These are phyloP conservation scores for Tolypocladium guangdongense DNA, from an alignment of 2,329 filamentous ascomycete genomes.

Conservation along the genomic window DNA sequence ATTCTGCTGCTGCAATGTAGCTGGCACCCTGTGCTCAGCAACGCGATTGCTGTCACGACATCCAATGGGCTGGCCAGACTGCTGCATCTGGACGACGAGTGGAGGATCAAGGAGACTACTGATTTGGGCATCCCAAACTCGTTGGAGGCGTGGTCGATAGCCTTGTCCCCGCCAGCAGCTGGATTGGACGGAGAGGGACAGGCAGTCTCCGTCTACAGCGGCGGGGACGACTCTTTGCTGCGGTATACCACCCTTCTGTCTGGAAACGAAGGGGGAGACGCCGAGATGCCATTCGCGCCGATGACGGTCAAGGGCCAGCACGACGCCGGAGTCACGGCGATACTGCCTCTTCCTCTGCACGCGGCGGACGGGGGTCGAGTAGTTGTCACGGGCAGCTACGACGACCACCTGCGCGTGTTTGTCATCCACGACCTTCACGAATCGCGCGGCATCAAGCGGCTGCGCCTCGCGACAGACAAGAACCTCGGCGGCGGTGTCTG, in stretches of 20 bases:
- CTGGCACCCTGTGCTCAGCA: conserved; percentile 51
- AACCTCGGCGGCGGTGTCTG: conserved; percentile 77
- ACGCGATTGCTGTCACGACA: conserved; percentile 58
- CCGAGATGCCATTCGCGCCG: conserved; percentile 12
- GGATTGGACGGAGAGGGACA: conserved; percentile 11
- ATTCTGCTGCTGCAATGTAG: conserved; percentile 61
- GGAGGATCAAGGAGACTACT: conserved; percentile 21
- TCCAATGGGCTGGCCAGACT: conserved; percentile 55
- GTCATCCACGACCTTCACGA: conserved; percentile 30
- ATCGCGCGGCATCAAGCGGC: conserved; percentile 29
- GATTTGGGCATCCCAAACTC: conserved; percentile 35
- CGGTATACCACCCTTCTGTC: conserved; percentile 30
- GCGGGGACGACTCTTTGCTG: conserved; percentile 64
- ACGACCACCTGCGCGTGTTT: conserved; percentile 68
- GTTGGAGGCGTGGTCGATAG: conserved; percentile 66
- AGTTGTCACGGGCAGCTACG: conserved; percentile 82
- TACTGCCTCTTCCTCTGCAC: conserved; percentile 53
- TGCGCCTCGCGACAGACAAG: conserved; percentile 47
- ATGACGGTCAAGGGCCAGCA: conserved; percentile 40
- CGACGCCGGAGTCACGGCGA: conserved; percentile 76
- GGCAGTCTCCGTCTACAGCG: conserved; percentile 45
- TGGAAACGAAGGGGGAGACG: conserved; percentile 4
- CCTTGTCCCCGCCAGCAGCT: conserved; percentile 34
- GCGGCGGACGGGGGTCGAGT: conserved; percentile 37
- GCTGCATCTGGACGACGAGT: conserved; percentile 33